Evolutionary conservation across 495 filamentous ascomycete species (phyloP).

Genomic region (Alectoria sarmentosa): DNA sequence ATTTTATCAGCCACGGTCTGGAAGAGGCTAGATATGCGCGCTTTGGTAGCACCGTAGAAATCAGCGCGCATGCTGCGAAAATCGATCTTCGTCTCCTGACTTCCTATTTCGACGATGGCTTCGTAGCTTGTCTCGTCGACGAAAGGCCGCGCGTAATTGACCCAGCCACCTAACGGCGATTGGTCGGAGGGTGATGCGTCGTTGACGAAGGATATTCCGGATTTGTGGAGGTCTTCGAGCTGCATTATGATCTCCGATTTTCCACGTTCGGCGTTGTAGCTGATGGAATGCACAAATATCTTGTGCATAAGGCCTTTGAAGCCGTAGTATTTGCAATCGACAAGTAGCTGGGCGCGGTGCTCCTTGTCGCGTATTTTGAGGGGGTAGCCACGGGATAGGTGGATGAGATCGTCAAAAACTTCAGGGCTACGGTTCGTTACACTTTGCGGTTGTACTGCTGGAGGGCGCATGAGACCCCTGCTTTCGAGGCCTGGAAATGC

Average conservation of each 20-base stretch:
- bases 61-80: conserved; percentile 51
- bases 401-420: conserved; percentile 76
- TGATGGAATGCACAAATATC: conserved; percentile 71
- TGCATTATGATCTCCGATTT: conserved; percentile 73
- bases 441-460: conserved; percentile 73
- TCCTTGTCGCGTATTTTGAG: conserved; percentile 66
- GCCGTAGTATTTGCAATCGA: conserved; percentile 89
- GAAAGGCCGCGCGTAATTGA: conserved; percentile 77
- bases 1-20: conserved; percentile 78
- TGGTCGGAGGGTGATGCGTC: conserved; percentile 32
- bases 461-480: conserved; percentile 77
- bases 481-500: conserved; percentile 82
- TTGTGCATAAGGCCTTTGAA: conserved; percentile 87
- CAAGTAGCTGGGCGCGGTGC: conserved; percentile 71
- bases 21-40: conserved; percentile 63
- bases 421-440: conserved; percentile 75
- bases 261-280: conserved; percentile 61
- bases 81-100: conserved; percentile 60
- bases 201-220: conserved; percentile 59
- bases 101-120: conserved; percentile 72
- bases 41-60: conserved; percentile 62
- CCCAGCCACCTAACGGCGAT: conserved; percentile 45
- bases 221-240: conserved; percentile 78
- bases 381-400: conserved; percentile 81
- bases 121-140: conserved; percentile 66